Percentiles rank a stretch among this genome's conserved stretches.
Evolutionary conservation across 352 stramenopile genomes (phyloP).

Genomic region (Pythium insidiosum): DNA sequence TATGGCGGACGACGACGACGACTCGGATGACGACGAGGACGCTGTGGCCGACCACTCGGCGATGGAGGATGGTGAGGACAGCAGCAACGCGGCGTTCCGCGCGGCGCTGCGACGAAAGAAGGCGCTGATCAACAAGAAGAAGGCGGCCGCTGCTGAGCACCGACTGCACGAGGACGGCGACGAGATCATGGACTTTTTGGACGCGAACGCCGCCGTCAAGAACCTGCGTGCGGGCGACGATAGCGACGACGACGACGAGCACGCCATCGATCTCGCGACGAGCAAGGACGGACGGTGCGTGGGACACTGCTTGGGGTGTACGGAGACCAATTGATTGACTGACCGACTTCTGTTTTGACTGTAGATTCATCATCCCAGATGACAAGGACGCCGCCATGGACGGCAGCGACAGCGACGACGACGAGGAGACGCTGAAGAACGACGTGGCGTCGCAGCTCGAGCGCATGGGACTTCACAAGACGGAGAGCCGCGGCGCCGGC

Average conservation of each 20-base stretch:
- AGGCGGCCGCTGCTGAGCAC: constrained; percentile 24
- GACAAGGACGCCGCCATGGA: constrained; percentile 45
- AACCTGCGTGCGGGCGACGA: constrained; percentile 67
- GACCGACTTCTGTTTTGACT: no score
- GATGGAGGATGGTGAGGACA: constrained; percentile 54
- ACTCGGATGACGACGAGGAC: constrained; percentile 50
- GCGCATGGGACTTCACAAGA: constrained; percentile 71
- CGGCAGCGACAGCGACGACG: constrained; percentile 51
- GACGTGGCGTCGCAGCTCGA: constrained; percentile 75
- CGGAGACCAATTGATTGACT: no score
- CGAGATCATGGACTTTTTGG: constrained; percentile 91
- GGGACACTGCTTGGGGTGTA: no score
- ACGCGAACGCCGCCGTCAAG: constrained; percentile 85
- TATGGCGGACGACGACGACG: constrained; percentile 75
- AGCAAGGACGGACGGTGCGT: constrained; percentile 86
- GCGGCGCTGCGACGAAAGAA: constrained; percentile 78
- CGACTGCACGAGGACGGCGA: constrained; percentile 73
- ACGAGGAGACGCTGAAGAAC: constrained; percentile 62
- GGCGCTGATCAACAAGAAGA: constrained; percentile 62
- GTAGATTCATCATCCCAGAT: constrained; percentile 72
- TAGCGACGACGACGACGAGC: constrained; percentile 46
- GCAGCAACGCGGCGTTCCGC: constrained; percentile 66
- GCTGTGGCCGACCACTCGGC: no score
- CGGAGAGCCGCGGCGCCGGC: constrained; percentile 12
- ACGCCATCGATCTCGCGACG: constrained; percentile 87